Evolutionary conservation across 1,284 basidiomycete species (phyloP).

Genomic region (Marasmius sp.): DNA sequence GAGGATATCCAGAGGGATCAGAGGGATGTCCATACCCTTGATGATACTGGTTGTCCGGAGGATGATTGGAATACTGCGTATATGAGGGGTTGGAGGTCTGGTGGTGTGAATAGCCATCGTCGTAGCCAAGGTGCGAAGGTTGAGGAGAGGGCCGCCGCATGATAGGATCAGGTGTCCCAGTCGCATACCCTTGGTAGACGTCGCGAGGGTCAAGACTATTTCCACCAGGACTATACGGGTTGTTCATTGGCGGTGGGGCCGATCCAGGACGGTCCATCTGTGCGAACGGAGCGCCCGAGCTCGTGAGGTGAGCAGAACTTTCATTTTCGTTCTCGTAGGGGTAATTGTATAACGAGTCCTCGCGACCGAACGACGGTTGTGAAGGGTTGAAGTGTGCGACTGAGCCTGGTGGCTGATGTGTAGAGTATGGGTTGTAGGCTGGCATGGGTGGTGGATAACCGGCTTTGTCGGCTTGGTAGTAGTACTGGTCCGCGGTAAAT

Average conservation of each 20-base stretch:
- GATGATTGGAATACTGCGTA: background rate
- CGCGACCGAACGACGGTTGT: slow-evolving; percentile 48
- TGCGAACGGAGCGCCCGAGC: slow-evolving; percentile 54
- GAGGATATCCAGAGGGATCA: background rate
- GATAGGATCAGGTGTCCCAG: background rate
- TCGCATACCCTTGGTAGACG: slow-evolving; percentile 43
- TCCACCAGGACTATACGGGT: slow-evolving; percentile 23
- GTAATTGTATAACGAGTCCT: slow-evolving; percentile 43
- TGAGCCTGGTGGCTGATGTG: slow-evolving; percentile 44
- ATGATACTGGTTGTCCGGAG: background rate
- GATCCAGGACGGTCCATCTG: slow-evolving; percentile 25
- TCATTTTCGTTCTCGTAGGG: slow-evolving; percentile 64
- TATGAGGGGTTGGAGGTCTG: background rate
- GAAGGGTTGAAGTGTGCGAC: slow-evolving; percentile 59
- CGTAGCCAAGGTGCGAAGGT: background rate
- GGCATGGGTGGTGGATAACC: slow-evolving; percentile 76
- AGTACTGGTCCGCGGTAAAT: slow-evolving; percentile 55
- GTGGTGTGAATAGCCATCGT: slow-evolving; percentile 6
- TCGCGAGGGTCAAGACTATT: slow-evolving; percentile 43
- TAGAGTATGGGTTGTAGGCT: slow-evolving; percentile 59
- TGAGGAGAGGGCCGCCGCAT: background rate
- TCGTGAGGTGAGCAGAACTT: slow-evolving; percentile 56
- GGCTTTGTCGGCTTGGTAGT: slow-evolving; percentile 50
- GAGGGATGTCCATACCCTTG: background rate
- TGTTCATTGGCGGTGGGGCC: slow-evolving; percentile 15